Base-by-base conservation (phyloP, 306 rosid genomes). In the Senna tora region DNA sequence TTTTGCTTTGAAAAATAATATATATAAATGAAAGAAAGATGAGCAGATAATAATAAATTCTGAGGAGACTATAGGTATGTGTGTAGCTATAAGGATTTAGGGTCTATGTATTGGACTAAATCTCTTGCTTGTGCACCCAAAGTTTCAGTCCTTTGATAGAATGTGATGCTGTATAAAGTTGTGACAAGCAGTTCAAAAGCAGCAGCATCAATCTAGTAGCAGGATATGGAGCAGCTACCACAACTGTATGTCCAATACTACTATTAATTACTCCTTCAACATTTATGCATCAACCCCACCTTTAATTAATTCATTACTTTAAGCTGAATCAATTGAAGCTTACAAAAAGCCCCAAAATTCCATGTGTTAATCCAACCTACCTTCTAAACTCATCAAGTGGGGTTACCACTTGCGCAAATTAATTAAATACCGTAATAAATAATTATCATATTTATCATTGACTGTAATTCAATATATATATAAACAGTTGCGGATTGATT, bases 81-180 rank as follows among this genome's bases (percentile, higher is more conserved):
- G 60, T 51, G 60, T 41, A 60, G 59, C 79, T 72, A 71, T 39
- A 49, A 55, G 22, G 41, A 71, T 71, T 71, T 55, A 64, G 69
- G 79, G 41, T 61, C 72, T 74, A 52, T 11, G 49, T 45, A 61
- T 63, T 74, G 79, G 58, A 61, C 33, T 67, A 74, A 68, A 74
- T 74, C 79, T 74, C 72, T 79, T 79, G 83, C 76, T 68, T 79
- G 76, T 61, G 68, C 7, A 16, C 64, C 62, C 63, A 74, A 74
- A 79, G 45, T 69, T 69, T 74, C 71, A 67, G 80, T 58, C 54
- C 67, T 72, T 10, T 65, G 82, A 67, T 59, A 73, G 64, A 73
- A 58, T 61, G 5, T 60, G 39, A 25, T 80, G 84, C 64, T 54
- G 72, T 61, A 28, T 62, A 74, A 79, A 74, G 83, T 74, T 53